Base-by-base conservation (phyloP, 2,329 filamentous ascomycete species). In the Thermomyces lanuginosus region DNA sequence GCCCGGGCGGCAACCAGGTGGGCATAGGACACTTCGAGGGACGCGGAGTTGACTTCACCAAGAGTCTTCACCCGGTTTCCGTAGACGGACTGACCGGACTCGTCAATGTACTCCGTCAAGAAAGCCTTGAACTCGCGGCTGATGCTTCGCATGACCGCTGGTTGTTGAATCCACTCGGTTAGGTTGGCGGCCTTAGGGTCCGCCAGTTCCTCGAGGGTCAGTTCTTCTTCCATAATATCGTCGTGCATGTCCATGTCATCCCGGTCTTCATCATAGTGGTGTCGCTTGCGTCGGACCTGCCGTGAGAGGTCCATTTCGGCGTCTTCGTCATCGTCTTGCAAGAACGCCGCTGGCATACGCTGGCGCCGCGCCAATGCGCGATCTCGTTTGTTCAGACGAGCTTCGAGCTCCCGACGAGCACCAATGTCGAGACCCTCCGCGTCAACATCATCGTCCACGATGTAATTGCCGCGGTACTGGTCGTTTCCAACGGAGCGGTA, bases 71-170 rank as follows among this genome's bases (percentile, higher is more conserved):
- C 92, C 30, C 84, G 78, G 41, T 82, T 84, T 28, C 89, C 89
- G 50, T 98, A 98, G 26, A 98, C 83, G 0, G 89, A 98, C 4
- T 72, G 76, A 29, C 83, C 84, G 37, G 76, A 73, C 28, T 83
- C 73, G 45, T 98, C 89, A 4, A 76, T 92, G 51, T 91, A 95
- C 42, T 93, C 86, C 7, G 89, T 95, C 43, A 98, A 61, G 61
- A 98, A 98, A 3, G 80, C 77, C 53, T 92, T 92, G 69, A 98
- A 98, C 55, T 98, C 89, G 44, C 86, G 72, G 48, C 83, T 84
- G 53, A 98, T 89, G 1, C 84, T 91, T 40, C 81, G 72, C 55
- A 92, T 81, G 8, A 98, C 89, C 8, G 82, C 72, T 3, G 81
- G 80, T 41, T 84, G 76, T 8, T 81, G 75, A 21, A 98, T 78